Evolutionary conservation across 176 grass and related monocot genomes (phyloP), one percentile per base, ranked within the genome.

Genomic region (Chloris gayana): DNA sequence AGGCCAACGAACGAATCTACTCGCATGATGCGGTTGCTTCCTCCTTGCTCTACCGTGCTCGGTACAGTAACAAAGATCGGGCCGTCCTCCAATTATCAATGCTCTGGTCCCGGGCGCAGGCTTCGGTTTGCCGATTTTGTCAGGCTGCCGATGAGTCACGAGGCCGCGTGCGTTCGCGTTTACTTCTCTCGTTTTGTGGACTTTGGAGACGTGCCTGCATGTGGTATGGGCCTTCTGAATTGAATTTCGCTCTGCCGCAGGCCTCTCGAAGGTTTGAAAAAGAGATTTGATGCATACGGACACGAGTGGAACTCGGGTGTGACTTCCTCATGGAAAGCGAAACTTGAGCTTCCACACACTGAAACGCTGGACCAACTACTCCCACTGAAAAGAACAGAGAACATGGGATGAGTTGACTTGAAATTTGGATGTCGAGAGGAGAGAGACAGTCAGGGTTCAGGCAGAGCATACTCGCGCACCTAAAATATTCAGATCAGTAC

Each of bases 1-100:
- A 21, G 42, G 19, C 11, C 51, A 69, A 60, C 80, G 32, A 84
- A 62, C 42, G 41, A 31, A 75, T 67, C 69, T 6, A 64, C 59
- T 3, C 53, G 67, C 9, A 9, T 22, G 72, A 82, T 64, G 54
- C 56, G 64, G 64, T 37, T 83, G 75, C 63, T 31, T 19, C 32
- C 33, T 25, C 56, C 19, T 14, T 35, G 35, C 60, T 19, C 29
- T 45, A n/a, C n/a, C 35, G 21, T 14, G 22, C 33, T 31, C 73
- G 61, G 10, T 10, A 13, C 8, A 37, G 39, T 32, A 27, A 45
- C 64, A 30, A 5, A 31, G 3, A 25, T 27, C 38, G 13, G 35
- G 14, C 24, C 39, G 38, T 63, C 14, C 53, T 21, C 39, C 60
- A 66, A 50, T 66, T 50, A 3, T 70, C 79, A n/a, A 45, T 60